Evolutionary conservation across 495 filamentous ascomycete species (phyloP).

Genomic region (Podospora pseudocomata): DNA sequence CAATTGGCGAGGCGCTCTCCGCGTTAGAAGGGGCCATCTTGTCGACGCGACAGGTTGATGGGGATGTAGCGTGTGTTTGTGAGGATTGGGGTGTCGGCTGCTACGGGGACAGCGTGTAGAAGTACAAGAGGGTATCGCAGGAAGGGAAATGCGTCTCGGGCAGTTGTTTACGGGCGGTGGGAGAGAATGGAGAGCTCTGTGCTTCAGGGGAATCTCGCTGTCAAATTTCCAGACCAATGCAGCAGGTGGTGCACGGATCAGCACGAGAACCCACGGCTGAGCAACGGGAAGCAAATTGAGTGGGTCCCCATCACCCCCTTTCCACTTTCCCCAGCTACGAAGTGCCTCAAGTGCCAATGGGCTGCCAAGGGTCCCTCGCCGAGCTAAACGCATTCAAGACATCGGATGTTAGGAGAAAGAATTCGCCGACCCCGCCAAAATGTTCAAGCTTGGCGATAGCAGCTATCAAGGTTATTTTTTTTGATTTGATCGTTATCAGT

Average conservation of each 20-base stretch:
- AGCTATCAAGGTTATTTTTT: slow-evolving; percentile 12
- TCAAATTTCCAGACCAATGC: slow-evolving; percentile 41
- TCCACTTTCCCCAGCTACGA: slow-evolving; percentile 28
- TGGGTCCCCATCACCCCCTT: slow-evolving; percentile 21
- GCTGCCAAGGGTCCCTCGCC: slow-evolving; percentile 17
- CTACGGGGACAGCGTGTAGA: slow-evolving; percentile 19
- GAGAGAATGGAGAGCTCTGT: slow-evolving; percentile 26
- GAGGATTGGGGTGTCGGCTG: slow-evolving; percentile 16
- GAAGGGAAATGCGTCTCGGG: slow-evolving; percentile 23
- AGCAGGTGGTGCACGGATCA: slow-evolving; percentile 22
- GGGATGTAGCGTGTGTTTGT: slow-evolving; percentile 13
- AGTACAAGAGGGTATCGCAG: slow-evolving; percentile 20
- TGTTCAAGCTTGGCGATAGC: slow-evolving; percentile 25
- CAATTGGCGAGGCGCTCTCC: slow-evolving; percentile 90
- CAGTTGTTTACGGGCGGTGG: slow-evolving; percentile 25
- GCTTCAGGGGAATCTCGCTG: slow-evolving; percentile 39
- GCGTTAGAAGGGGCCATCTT: slow-evolving; percentile 72
- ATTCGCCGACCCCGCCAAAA: slow-evolving; percentile 36
- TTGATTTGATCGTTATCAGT: slow-evolving; percentile 1
- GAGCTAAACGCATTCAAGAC: slow-evolving; percentile 8
- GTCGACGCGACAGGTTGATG: slow-evolving; percentile 21
- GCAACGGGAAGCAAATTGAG: slow-evolving; percentile 16
- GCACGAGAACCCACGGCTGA: slow-evolving; percentile 9
- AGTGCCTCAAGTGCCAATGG: background rate
- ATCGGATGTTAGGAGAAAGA: slow-evolving; percentile 28